phyloP scores from a whole-genome alignment of 169 alveolate species.

The Plasmodium vinckei region DNA sequence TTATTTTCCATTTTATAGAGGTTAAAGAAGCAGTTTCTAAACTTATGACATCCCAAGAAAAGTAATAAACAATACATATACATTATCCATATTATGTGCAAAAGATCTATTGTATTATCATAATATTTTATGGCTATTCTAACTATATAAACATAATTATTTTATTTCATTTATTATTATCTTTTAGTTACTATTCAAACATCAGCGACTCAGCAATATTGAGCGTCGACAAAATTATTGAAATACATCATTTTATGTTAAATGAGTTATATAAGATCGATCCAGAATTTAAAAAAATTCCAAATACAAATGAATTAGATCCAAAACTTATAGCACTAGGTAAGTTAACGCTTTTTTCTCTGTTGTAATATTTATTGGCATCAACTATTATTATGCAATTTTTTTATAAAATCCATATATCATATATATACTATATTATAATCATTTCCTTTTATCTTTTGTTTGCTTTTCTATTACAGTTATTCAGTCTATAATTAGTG shows the following conservation, averaged over 20 bases:
- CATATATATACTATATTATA: background rate
- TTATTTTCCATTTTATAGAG: conserved; percentile 12
- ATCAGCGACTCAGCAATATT: conserved; percentile 42
- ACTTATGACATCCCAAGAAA: conserved; percentile 72
- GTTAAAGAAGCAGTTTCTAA: conserved; percentile 68
- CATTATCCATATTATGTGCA: background rate
- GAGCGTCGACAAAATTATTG: conserved; percentile 83
- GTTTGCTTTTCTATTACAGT: conserved; percentile 40
- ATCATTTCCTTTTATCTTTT: background rate
- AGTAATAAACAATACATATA: conserved; percentile 27
- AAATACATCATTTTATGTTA: conserved; percentile 87
- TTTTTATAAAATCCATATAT: background rate
- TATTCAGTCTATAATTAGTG: conserved; percentile 88
- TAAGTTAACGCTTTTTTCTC: conserved; percentile 14
- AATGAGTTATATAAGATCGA: conserved; percentile 83
- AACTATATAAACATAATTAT: background rate
- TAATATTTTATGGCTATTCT: background rate
- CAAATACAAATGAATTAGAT: conserved; percentile 80
- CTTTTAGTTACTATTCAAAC: conserved; percentile 63
- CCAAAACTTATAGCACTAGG: conserved; percentile 83
- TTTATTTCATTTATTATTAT: background rate
- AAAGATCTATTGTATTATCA: background rate
- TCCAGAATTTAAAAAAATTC: conserved; percentile 78
- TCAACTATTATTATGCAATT: background rate
- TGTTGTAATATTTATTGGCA: background rate